A percentile compares a stretch with the other conserved stretches of the same genome.
Evolutionary conservation across 1,284 basidiomycete genomes (phyloP).

Genomic region (Golubevia pallescens): DNA sequence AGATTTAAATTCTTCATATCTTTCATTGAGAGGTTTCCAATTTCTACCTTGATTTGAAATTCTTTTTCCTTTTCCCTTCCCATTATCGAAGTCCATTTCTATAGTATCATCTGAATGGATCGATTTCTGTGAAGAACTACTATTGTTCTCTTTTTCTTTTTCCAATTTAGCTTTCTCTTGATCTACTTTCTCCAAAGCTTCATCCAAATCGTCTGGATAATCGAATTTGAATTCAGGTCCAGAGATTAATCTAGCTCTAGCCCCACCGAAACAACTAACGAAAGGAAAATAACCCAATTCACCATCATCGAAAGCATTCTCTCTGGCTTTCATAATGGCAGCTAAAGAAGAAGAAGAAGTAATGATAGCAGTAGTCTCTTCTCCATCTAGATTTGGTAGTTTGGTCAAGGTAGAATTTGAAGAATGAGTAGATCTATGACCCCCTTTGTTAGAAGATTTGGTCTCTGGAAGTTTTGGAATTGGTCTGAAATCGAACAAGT

Average conservation of each 20-base stretch:
- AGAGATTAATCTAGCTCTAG: constrained; percentile 37
- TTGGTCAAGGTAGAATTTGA: constrained; percentile 5
- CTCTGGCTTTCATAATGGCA: constrained; percentile 35
- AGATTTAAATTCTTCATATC: constrained; percentile 30
- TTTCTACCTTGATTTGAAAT: no score
- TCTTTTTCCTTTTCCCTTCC: neutral
- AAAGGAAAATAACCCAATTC: constrained; percentile 54
- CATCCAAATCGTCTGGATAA: constrained; percentile 37
- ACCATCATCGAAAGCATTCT: constrained; percentile 57
- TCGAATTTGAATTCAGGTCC: constrained; percentile 27
- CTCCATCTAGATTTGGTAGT: neutral
- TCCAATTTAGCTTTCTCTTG: neutral
- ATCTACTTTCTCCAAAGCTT: constrained; percentile 13
- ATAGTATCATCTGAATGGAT: constrained; percentile 5
- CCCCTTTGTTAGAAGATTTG: constrained; percentile 3
- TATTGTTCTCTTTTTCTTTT: neutral
- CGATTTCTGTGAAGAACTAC: constrained; percentile 5
- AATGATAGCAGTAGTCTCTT: constrained; percentile 23
- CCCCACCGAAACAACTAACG: constrained; percentile 52
- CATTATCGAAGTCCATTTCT: neutral
- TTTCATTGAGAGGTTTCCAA: constrained; percentile 30
- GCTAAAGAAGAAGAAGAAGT: constrained; percentile 19
- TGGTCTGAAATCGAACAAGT: constrained; percentile 80
- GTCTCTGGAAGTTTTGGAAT: constrained; percentile 36
- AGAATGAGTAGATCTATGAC: neutral